A percentile compares a stretch with the other conserved stretches of the same genome.
Evolutionary conservation across 1,284 basidiomycete genomes (phyloP).

Genomic region (Trichosporon inkin): DNA sequence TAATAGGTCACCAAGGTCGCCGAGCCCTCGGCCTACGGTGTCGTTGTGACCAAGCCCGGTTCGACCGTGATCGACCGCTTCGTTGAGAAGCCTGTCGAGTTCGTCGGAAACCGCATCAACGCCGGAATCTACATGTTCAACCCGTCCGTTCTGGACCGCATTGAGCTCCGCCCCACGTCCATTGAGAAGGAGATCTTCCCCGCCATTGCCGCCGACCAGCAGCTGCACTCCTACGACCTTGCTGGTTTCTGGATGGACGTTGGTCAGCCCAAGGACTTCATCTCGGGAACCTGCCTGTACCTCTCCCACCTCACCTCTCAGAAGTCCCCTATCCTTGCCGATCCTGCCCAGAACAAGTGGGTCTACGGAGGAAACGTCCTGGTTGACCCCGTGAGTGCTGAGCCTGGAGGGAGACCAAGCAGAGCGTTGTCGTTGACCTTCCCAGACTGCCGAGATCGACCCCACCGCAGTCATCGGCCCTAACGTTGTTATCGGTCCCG

Average conservation of each 20-base stretch:
- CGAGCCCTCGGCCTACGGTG: conserved; percentile 57
- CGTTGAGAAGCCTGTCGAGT: conserved; percentile 57
- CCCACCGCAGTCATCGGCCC: conserved; percentile 54
- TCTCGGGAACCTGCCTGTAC: conserved; percentile 55
- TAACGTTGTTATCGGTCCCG: conserved; percentile 56
- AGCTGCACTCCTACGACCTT: conserved; percentile 56
- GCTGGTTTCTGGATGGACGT: conserved; percentile 58
- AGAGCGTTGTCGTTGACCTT: conserved; percentile 10
- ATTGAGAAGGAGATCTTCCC: conserved; percentile 58
- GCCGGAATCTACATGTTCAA: conserved; percentile 59
- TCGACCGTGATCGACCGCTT: conserved; percentile 56
- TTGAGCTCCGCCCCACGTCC: conserved; percentile 56
- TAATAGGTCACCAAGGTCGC: conserved; percentile 54
- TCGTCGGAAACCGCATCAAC: conserved; percentile 58
- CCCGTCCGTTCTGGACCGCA: conserved; percentile 54
- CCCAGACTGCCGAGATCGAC: conserved; percentile 53
- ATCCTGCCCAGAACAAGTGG: conserved; percentile 53
- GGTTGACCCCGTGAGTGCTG: conserved; percentile 49
- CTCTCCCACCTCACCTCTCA: conserved; percentile 53
- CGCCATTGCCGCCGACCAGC: conserved; percentile 52
- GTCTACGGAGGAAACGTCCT: conserved; percentile 55
- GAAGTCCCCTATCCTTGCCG: conserved; percentile 51
- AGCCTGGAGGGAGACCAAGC: not conserved
- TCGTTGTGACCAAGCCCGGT: conserved; percentile 54
- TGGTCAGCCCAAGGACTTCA: conserved; percentile 56